These are phyloP conservation scores for Leccinum broughii DNA, from an alignment of 768 basidiomycete genomes.

Conservation along the genomic window DNA sequence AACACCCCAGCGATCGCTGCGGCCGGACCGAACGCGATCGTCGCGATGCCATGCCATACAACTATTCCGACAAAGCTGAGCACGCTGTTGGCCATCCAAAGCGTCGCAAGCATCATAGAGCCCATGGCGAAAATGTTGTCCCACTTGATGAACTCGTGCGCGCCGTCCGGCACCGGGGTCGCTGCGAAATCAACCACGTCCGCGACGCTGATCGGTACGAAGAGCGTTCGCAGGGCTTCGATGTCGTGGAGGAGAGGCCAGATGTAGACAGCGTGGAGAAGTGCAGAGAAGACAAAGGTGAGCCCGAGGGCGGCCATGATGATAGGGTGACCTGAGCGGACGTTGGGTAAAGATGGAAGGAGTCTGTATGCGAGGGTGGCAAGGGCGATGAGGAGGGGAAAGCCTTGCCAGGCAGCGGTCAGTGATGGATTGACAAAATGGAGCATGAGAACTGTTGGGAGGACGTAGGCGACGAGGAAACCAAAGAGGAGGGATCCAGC, in stretches of 20 bases:
- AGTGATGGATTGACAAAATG: slow-evolving; percentile 40
- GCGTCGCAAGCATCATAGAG: slow-evolving; percentile 43
- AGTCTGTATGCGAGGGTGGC: slow-evolving; percentile 41
- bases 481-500: slow-evolving; percentile 56
- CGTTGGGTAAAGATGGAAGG: slow-evolving; percentile 28
- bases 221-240: slow-evolving; percentile 7
- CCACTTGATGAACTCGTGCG: slow-evolving; percentile 51
- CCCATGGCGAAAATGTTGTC: slow-evolving; percentile 42
- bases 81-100: slow-evolving; percentile 47
- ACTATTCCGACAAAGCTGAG: slow-evolving; percentile 36
- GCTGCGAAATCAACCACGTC: neutral
- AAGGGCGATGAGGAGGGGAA: slow-evolving; percentile 49
- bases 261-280: slow-evolving; percentile 29
- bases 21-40: slow-evolving; percentile 48
- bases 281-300: slow-evolving; percentile 23
- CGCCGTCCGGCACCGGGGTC: slow-evolving; percentile 12
- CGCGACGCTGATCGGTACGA: slow-evolving; percentile 12
- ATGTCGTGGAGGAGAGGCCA: slow-evolving; percentile 15
- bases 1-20: slow-evolving; percentile 49
- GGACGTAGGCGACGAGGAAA: slow-evolving; percentile 42
- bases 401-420: slow-evolving; percentile 56
- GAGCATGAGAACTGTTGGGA: slow-evolving; percentile 51
- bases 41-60: slow-evolving; percentile 45
- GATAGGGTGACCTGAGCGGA: slow-evolving; percentile 23
- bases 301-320: slow-evolving; percentile 17